Percentiles rank a stretch among this genome's conserved stretches.
These are phyloP conservation scores for Capsicum chinense DNA, from an alignment of 257 asterid species.

Conservation along the genomic window DNA sequence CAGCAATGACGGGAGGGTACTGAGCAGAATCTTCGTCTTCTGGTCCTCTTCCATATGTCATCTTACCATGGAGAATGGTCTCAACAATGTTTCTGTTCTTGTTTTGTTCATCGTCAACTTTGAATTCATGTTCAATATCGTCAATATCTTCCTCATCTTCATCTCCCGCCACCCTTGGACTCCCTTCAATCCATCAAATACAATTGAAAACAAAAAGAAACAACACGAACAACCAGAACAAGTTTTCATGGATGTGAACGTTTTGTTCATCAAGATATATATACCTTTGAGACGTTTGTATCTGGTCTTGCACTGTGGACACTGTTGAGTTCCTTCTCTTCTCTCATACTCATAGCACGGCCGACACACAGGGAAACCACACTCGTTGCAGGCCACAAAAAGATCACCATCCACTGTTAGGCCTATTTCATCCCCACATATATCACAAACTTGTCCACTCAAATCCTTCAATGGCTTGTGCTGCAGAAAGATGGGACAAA, in stretches of 20 bases:
- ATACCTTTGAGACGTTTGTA: slow-evolving; percentile 89
- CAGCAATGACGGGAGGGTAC: slow-evolving; percentile 83
- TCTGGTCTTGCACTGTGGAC: slow-evolving; percentile 97
- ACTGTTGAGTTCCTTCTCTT: slow-evolving; percentile 86
- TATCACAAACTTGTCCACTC: slow-evolving; percentile 95
- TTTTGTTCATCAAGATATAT: neutral
- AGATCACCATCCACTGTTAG: slow-evolving; percentile 88
- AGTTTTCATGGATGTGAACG: neutral
- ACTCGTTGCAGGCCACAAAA: slow-evolving; percentile 91
- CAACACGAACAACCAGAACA: neutral
- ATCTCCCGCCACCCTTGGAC: slow-evolving; percentile 96
- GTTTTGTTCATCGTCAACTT: slow-evolving; percentile 66
- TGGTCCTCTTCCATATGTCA: slow-evolving; percentile 95
- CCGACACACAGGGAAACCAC: slow-evolving; percentile 95
- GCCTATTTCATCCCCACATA: slow-evolving; percentile 93
- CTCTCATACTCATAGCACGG: slow-evolving; percentile 97
- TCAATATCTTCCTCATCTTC: slow-evolving; percentile 96
- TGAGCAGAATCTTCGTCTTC: slow-evolving; percentile 76
- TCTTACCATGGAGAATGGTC: slow-evolving; percentile 94
- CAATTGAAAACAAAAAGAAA: neutral
- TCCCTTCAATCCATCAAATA: slow-evolving; percentile 53
- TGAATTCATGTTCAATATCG: slow-evolving; percentile 95
- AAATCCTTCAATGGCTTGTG: slow-evolving; percentile 84
- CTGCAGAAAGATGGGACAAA: slow-evolving; percentile 50
- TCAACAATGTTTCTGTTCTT: slow-evolving; percentile 72